Conservation (phyloP, 2,329 filamentous ascomycete genomes). For the Parascedosporium putredinis region DNA sequence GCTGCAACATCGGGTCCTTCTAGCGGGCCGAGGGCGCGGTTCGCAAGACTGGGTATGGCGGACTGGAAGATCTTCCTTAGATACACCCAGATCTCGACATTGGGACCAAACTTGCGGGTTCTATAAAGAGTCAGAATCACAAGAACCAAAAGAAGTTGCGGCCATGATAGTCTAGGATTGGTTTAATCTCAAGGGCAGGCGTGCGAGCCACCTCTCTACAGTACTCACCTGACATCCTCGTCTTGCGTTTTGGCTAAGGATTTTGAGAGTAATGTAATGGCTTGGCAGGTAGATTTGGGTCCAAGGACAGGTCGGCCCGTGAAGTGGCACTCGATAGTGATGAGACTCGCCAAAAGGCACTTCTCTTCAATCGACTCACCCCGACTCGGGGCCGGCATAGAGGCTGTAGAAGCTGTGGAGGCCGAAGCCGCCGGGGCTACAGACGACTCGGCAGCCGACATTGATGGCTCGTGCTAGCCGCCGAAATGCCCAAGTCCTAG, state of each 20-base stretch:
- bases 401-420: constrained; percentile 47
- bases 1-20: constrained; percentile 38
- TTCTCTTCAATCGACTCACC: constrained; percentile 51
- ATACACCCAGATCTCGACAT: constrained; percentile 57
- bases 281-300: constrained; percentile 38
- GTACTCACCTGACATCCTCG: constrained; percentile 44
- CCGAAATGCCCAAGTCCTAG: too few species aligned
- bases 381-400: neutral
- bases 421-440: constrained; percentile 10
- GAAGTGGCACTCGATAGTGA: constrained; percentile 53
- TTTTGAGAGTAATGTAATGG: constrained; percentile 47
- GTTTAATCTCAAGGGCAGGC: neutral
- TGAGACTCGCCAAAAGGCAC: constrained; percentile 48
- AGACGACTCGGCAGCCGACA: constrained; percentile 10
- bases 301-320: constrained; percentile 47
- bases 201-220: too few species aligned
- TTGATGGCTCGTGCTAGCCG: neutral
- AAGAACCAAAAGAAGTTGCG: neutral
- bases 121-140: neutral
- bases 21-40: constrained; percentile 46
- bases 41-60: constrained; percentile 49
- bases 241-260: constrained; percentile 56
- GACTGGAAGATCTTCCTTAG: constrained; percentile 51
- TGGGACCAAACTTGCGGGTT: constrained; percentile 47
- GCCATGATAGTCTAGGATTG: neutral